Evolutionary conservation across 768 basidiomycete species (phyloP).

Genomic region (Kwoniella heveanensis): DNA sequence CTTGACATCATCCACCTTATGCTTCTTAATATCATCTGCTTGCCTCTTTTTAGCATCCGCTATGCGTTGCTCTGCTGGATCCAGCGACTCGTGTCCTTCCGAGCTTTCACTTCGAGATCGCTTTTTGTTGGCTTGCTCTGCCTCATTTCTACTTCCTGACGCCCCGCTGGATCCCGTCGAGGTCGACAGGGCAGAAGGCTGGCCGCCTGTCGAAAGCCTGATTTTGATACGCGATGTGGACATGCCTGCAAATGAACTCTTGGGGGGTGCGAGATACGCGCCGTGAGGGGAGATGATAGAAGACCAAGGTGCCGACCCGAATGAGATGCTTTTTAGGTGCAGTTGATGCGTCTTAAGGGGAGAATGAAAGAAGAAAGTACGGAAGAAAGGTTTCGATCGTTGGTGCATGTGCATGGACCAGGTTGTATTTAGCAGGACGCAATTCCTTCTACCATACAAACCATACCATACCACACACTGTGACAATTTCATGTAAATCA

Average conservation of each 20-base stretch:
- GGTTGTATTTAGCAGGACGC: neutral
- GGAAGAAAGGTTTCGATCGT: too few relatives aligned
- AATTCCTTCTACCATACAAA: too few relatives aligned
- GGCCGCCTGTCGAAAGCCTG: neutral
- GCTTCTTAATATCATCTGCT: slow-evolving; percentile 38
- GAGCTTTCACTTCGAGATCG: neutral
- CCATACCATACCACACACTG: neutral
- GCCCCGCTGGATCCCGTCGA: neutral
- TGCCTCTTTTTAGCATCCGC: slow-evolving; percentile 35
- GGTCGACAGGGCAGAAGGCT: neutral
- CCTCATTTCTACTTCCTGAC: neutral
- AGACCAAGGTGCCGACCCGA: too few relatives aligned
- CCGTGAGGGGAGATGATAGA: too few relatives aligned
- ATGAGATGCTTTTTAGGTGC: too few relatives aligned
- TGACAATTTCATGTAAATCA: neutral
- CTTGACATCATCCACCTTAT: slow-evolving; percentile 33
- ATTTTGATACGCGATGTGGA: neutral
- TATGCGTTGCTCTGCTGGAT: slow-evolving; percentile 15
- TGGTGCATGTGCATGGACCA: neutral
- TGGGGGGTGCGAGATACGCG: too few relatives aligned
- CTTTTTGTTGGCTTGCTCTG: neutral
- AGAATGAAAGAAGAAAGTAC: too few relatives aligned
- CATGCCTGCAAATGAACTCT: too few relatives aligned
- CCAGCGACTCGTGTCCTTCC: neutral
- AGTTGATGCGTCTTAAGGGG: too few relatives aligned